Percentiles rank a stretch among this genome's conserved stretches.
Evolutionary conservation across 2,329 filamentous ascomycete species (phyloP).

Genomic region (Domatiomyces globalis): DNA sequence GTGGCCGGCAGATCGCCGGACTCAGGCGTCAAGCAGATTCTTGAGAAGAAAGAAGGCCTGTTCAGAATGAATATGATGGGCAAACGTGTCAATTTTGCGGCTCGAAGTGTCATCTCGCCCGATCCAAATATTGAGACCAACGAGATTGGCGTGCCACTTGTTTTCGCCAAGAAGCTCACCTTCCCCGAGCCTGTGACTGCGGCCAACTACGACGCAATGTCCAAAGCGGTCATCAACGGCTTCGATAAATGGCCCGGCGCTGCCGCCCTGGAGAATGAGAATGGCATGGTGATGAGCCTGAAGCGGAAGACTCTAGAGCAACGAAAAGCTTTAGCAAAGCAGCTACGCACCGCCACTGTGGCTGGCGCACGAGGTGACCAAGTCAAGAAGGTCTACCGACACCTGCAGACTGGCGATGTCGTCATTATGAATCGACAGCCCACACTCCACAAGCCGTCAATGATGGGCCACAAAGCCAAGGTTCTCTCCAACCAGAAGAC

Average conservation of each 20-base stretch:
- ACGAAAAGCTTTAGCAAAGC: slow-evolving; percentile 76
- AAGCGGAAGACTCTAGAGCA: slow-evolving; percentile 80
- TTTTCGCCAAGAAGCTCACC: slow-evolving; percentile 89
- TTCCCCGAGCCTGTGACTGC: slow-evolving; percentile 96
- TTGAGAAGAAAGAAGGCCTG: slow-evolving; percentile 97
- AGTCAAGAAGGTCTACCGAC: slow-evolving; percentile 93
- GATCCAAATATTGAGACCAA: slow-evolving; percentile 98
- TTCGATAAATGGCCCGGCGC: slow-evolving; percentile 89
- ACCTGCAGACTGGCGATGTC: slow-evolving; percentile 91
- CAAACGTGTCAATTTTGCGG: slow-evolving; percentile 97
- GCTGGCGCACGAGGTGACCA: slow-evolving; percentile 58
- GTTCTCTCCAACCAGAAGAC: slow-evolving; percentile 92
- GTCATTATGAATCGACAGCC: slow-evolving; percentile 98
- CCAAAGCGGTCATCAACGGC: slow-evolving; percentile 91
- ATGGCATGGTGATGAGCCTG: slow-evolving; percentile 77
- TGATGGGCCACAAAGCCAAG: slow-evolving; percentile 92
- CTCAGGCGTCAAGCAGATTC: slow-evolving; percentile 91
- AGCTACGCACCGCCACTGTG: slow-evolving; percentile 72
- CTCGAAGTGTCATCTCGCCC: slow-evolving; percentile 92
- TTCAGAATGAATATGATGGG: slow-evolving; percentile 99
- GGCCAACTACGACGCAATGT: slow-evolving; percentile 91
- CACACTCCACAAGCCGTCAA: slow-evolving; percentile 94
- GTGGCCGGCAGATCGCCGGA: slow-evolving; percentile 64
- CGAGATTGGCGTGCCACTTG: slow-evolving; percentile 95
- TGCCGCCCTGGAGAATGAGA: slow-evolving; percentile 87